Evolutionary conservation across 805 yeast genomes (phyloP), one percentile per base, ranked within the genome.

Genomic region (Zygosaccharomyces bisporus): DNA sequence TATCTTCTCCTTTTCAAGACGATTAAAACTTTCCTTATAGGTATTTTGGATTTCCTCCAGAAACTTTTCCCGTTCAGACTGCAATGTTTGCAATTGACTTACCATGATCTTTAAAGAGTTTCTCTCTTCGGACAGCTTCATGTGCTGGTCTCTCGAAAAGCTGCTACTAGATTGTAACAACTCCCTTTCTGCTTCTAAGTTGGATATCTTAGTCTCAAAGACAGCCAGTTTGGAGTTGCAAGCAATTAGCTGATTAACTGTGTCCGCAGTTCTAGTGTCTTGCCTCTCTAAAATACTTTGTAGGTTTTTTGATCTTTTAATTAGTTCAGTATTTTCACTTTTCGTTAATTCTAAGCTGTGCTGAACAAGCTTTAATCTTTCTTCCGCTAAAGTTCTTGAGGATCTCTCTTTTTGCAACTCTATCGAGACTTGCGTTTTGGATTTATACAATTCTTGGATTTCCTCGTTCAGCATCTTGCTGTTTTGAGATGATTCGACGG

Each of bases 11-110:
- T 27, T 46, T 50, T 79, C 78, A 21, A 81, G 67, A 18, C 73
- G 61, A 36, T 74, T 75, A 8, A 80, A 65, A 39, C 78, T 79
- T 18, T 68, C 63, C 6, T 72, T 56, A 41, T 80, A 70, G 33
- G 82, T 68, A 10, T 69, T 63, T 16, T 79, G 71, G 4, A 81
- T 57, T 30, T 79, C 81, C 16, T 66, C 58, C 37, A 75, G 70
- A 4, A 77, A 67, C 1, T 63, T 52, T 40, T 82, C 84, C 42
- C 89, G 72, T 57, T 86, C 90, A 41, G 71, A 71, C 44, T 79
- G 78, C 31, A 79, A 57, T 2, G 79, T 56, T 61, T 86, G 91
- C 35, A 86, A 64, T 53, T 75, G 82, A 6, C 75, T 61, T 7
- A 85, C 72, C 46, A 81, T 68, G 3, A 76, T 72, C 52, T 75